Percentiles rank a stretch among this genome's conserved stretches.
phyloP scores from a whole-genome alignment of 176 grass and related monocot species.

The Areca catechu region DNA sequence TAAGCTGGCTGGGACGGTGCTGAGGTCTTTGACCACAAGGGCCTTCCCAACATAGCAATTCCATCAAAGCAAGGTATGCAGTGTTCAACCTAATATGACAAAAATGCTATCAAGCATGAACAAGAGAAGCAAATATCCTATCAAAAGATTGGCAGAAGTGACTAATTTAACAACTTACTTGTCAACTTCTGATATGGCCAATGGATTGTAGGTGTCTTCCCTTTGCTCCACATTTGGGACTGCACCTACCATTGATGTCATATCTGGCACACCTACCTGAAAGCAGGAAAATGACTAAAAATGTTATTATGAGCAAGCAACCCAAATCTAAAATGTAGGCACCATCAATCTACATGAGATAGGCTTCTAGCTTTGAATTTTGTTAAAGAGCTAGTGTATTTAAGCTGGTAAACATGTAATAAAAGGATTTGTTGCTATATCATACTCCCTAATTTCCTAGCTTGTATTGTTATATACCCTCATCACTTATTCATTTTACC shows the following conservation, averaged over 20 bases:
- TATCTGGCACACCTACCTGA: constrained; percentile 48
- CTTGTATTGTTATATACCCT: too few species aligned
- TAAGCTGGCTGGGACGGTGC: constrained; percentile 28
- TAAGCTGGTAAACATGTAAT: too few species aligned
- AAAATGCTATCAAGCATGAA: constrained; percentile 4
- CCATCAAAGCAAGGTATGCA: constrained; percentile 79
- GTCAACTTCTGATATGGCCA: constrained; percentile 69
- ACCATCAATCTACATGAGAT: too few species aligned
- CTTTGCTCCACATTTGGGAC: constrained; percentile 48
- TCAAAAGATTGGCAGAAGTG: too few species aligned
- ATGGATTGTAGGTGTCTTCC: constrained; percentile 81
- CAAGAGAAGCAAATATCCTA: background rate
- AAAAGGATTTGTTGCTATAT: too few species aligned
- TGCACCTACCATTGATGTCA: constrained; percentile 30
- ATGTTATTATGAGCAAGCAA: background rate
- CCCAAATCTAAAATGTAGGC: background rate
- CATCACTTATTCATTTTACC: too few species aligned
- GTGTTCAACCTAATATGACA: constrained; percentile 58
- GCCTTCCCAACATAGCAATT: constrained; percentile 58
- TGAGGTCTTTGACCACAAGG: constrained; percentile 84
- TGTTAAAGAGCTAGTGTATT: too few species aligned
- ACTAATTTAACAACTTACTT: constrained; percentile 32
- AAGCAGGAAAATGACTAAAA: constrained; percentile 18
- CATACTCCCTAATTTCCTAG: too few species aligned
- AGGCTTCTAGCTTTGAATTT: too few species aligned